Conservation (phyloP, 148 eudicot species). For the Camellia sinensis region DNA sequence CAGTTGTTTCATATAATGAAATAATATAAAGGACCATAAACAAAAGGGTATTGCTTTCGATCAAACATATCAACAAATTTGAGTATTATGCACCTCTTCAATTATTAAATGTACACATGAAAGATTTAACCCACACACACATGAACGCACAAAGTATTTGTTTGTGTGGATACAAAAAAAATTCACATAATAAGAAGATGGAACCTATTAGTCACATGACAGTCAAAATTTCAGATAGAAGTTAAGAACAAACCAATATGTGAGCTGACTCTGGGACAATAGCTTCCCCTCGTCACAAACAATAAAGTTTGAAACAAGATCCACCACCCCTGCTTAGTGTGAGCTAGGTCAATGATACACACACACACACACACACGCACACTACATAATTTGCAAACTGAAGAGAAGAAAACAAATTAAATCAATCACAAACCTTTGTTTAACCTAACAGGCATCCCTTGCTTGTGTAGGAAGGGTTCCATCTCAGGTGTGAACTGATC, state of each 20-base stretch:
- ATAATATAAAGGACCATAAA: no score
- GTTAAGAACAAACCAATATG: constrained; percentile 58
- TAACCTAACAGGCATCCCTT: constrained; percentile 89
- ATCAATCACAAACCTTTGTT: constrained; percentile 54
- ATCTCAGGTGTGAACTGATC: constrained; percentile 84
- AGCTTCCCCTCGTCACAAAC: constrained; percentile 87
- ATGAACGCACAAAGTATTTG: no score
- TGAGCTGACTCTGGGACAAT: constrained; percentile 88
- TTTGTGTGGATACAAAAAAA: no score
- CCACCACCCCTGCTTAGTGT: constrained; percentile 59
- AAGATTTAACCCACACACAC: no score
- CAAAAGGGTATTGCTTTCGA: no score
- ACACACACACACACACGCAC: no score
- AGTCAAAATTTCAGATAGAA: background rate
- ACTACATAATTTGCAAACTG: background rate
- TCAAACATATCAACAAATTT: no score
- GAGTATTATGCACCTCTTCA: no score
- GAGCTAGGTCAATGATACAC: constrained; percentile 2
- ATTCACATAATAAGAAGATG: no score
- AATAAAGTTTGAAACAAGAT: constrained; percentile 77
- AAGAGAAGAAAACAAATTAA: background rate
- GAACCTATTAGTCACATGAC: background rate
- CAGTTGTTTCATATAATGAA: no score
- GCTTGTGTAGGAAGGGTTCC: constrained; percentile 93
- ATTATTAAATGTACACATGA: no score